Base-by-base conservation (phyloP, 495 filamentous ascomycete species). In the Penicillium lagena region DNA sequence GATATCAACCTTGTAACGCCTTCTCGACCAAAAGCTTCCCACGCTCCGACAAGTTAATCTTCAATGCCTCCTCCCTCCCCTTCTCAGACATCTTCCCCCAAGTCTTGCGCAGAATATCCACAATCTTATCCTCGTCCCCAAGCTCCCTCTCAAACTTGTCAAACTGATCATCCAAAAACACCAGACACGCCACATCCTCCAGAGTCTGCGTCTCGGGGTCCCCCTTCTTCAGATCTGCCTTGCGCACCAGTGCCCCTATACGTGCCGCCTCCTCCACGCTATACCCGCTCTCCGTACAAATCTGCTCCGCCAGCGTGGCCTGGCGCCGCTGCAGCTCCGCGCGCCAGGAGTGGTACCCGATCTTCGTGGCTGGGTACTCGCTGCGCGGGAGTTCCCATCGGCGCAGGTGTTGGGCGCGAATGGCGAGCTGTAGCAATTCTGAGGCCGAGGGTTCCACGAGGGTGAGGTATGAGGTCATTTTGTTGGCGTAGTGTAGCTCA, bases 121-220 rank as follows among this genome's bases (percentile, higher is more conserved):
- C 49, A 36, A 87, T 77, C 72, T 90, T 90, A 41, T 79, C 83
- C 64, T 90, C 58, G 53, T 60, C 86, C 75, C 80, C 58, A 76
- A 72, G 45, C 68, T 58, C 62, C 44, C 69, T 71, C 70, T 85
- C 82, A 63, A 89, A 93, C 37, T 72, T 74, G 55, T 86, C 87
- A 47, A 90, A 81, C 66, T 90, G 86, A 56, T 88, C 87, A 59
- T 90, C 87, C 53, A 93, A 58, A 60, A 93, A 93, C 30, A 93
- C 87, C 36, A 93, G 65, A 62, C 87, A 93, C 12, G 87, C 87
- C 43, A 89, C 85, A 67, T 93, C 87, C 64, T 93, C 87, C 49
- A 93, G 63, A 7, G 77, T 70, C 72, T 88, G 84, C 46, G 77
- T 77, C 58, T 89, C 85, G 30, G 70, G 64, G 47, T 87, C 80